These are phyloP conservation scores for Bocquillonia castaneifolia DNA, from an alignment of 441 rosid species.

Conservation along the genomic window DNA sequence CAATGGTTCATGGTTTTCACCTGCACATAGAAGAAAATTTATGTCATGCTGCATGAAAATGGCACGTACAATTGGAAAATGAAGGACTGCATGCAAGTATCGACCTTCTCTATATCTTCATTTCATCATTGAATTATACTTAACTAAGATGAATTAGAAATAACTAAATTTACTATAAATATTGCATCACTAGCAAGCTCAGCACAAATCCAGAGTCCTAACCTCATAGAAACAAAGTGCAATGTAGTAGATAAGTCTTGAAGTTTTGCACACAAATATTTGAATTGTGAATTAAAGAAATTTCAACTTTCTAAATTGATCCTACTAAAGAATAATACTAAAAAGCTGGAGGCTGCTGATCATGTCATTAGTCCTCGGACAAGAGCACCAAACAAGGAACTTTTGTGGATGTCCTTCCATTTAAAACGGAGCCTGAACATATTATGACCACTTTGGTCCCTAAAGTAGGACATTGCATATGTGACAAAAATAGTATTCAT, in stretches of 20 bases:
- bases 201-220: neutral
- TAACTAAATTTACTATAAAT: neutral
- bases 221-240: neutral
- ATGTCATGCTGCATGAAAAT: constrained; percentile 10
- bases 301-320: too few relatives aligned
- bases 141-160: neutral
- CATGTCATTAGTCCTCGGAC: too few relatives aligned
- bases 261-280: neutral
- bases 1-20: constrained; percentile 49
- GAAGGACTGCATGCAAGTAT: neutral
- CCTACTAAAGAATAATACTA: neutral
- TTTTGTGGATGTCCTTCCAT: too few relatives aligned
- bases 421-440: too few relatives aligned
- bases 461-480: neutral
- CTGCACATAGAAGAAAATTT: constrained; percentile 35
- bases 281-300: neutral
- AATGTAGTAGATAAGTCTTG: neutral
- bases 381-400: too few relatives aligned
- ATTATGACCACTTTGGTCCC: neutral
- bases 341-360: too few relatives aligned
- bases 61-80: neutral
- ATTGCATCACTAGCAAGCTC: neutral
- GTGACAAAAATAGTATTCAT: neutral
- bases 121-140: neutral
- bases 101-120: neutral